A percentile compares a stretch with the other conserved stretches of the same genome.
Evolutionary conservation across 352 stramenopile genomes (phyloP).

Genomic region (Pythium periplocum): DNA sequence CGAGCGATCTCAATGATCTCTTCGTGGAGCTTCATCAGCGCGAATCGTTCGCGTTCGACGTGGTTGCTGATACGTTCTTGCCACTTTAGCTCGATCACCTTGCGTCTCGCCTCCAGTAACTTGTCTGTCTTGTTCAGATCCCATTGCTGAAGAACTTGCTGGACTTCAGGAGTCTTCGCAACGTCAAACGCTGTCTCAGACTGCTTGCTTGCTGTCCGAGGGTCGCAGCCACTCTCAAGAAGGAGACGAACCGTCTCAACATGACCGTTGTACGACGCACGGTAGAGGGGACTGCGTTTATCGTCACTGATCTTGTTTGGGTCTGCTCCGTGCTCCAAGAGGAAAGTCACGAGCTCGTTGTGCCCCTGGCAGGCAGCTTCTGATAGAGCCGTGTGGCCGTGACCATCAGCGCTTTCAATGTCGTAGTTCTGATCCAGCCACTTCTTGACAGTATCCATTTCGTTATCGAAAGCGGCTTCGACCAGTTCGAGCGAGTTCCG

Average conservation of each 20-base stretch:
- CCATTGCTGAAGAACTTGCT: constrained; percentile 59
- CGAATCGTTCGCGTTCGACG: constrained; percentile 79
- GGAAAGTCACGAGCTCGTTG: constrained; percentile 46
- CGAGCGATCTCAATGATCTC: constrained; percentile 57
- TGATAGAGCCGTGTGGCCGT: constrained; percentile 80
- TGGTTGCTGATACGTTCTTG: constrained; percentile 83
- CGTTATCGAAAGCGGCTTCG: constrained; percentile 86
- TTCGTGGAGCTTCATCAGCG: constrained; percentile 75
- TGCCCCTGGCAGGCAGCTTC: constrained; percentile 87
- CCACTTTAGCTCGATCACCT: constrained; percentile 74
- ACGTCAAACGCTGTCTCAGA: constrained; percentile 84
- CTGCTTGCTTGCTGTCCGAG: constrained; percentile 58
- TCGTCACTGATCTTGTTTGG: constrained; percentile 86
- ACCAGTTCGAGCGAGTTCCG: constrained; percentile 81
- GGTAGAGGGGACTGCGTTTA: constrained; percentile 76
- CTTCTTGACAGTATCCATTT: constrained; percentile 62
- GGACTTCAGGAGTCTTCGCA: constrained; percentile 69
- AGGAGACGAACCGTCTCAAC: constrained; percentile 56
- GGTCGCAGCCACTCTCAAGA: constrained; percentile 69
- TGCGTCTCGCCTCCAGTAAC: constrained; percentile 53
- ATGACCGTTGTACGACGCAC: constrained; percentile 86
- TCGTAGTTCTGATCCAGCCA: constrained; percentile 86
- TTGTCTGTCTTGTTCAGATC: constrained; percentile 61
- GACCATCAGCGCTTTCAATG: constrained; percentile 80
- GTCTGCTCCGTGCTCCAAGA: constrained; percentile 77